phyloP scores from a whole-genome alignment of 2,329 filamentous ascomycete genomes.

The Geoglossum cookeanum region DNA sequence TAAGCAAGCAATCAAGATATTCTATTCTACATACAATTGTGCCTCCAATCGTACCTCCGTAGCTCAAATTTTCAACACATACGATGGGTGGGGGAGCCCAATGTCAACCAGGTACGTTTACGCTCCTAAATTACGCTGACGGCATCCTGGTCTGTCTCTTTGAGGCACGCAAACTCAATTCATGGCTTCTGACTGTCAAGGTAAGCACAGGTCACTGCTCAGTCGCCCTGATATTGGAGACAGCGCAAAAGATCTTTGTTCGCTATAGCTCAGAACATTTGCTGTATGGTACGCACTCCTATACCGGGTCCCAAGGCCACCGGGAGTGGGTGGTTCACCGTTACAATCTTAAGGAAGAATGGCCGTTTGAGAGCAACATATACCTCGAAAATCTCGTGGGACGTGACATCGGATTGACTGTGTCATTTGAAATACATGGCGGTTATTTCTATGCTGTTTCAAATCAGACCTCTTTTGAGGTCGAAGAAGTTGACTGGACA shows the following conservation, averaged over 20 bases:
- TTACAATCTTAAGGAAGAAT: constrained; percentile 27
- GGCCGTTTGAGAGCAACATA: constrained; percentile 25
- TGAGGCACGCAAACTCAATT: constrained; percentile 21
- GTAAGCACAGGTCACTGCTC: constrained; percentile 22
- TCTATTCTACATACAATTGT: too few species aligned
- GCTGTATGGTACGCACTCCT: constrained; percentile 44
- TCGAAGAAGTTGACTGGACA: constrained; percentile 38
- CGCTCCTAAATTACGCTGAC: constrained; percentile 36
- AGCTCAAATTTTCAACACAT: too few species aligned
- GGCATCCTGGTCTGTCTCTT: constrained; percentile 39
- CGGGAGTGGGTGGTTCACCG: constrained; percentile 44
- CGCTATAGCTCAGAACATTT: constrained; percentile 42
- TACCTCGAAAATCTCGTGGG: constrained; percentile 41
- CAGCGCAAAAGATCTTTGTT: constrained; percentile 42
- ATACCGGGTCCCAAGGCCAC: constrained; percentile 31
- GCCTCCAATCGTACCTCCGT: too few species aligned
- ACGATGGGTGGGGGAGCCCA: background rate
- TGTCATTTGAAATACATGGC: constrained; percentile 54
- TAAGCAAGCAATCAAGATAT: too few species aligned
- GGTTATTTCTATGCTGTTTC: constrained; percentile 50
- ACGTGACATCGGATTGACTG: constrained; percentile 42
- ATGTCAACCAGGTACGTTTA: constrained; percentile 18
- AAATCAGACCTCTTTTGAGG: constrained; percentile 41
- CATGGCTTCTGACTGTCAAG: constrained; percentile 36
- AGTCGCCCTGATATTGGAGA: constrained; percentile 24